These are phyloP conservation scores for Volvariella volvacea DNA, from an alignment of 1,284 basidiomycete species.

Conservation along the genomic window DNA sequence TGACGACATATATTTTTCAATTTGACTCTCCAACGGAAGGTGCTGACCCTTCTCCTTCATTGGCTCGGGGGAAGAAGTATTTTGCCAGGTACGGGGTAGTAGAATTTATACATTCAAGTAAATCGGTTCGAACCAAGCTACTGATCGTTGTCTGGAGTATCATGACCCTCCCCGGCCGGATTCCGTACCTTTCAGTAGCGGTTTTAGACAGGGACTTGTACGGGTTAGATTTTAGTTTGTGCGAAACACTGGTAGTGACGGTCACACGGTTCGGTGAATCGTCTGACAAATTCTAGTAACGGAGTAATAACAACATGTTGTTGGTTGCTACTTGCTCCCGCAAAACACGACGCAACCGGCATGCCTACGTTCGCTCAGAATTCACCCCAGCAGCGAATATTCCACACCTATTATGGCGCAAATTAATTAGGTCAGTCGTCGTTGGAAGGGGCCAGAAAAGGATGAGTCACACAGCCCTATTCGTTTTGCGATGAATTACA, in stretches of 20 bases:
- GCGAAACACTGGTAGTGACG: too few relatives aligned
- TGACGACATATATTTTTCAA: too few relatives aligned
- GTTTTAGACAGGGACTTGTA: too few relatives aligned
- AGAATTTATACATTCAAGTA: too few relatives aligned
- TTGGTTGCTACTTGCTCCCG: neutral
- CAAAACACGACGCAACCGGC: slow-evolving; percentile 1
- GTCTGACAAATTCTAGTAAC: too few relatives aligned
- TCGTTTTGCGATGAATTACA: neutral
- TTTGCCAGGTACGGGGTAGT: too few relatives aligned
- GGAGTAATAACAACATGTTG: neutral
- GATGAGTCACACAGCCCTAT: neutral
- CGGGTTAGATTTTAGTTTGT: too few relatives aligned
- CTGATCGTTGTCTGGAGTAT: slow-evolving; percentile 1
- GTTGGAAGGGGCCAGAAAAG: neutral
- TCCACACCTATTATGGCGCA: neutral
- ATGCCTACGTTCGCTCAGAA: neutral
- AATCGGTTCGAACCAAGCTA: too few relatives aligned
- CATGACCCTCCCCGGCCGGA: neutral
- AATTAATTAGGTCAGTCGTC: too few relatives aligned
- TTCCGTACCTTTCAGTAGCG: neutral
- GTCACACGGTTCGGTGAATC: neutral
- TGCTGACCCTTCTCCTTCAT: too few relatives aligned
- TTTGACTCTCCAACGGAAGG: too few relatives aligned
- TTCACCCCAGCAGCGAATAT: neutral
- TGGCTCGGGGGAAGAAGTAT: too few relatives aligned